Percentiles rank a stretch among this genome's conserved stretches.
phyloP scores from a whole-genome alignment of 2,329 filamentous ascomycete genomes.

The Aspergillus chevalieri region DNA sequence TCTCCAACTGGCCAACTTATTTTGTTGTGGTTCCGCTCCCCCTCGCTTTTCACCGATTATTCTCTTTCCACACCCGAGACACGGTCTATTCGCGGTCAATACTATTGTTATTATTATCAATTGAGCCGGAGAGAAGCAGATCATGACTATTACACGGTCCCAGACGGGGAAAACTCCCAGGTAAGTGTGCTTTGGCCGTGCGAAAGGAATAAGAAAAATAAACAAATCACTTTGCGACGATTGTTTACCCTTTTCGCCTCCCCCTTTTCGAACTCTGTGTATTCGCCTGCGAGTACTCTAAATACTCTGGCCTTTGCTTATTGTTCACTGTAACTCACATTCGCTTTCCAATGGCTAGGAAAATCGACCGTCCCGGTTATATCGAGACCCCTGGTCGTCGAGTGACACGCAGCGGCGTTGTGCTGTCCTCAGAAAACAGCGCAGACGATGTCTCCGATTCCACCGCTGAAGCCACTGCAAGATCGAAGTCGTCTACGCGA shows the following conservation, averaged over 20 bases:
- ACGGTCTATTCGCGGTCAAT: neutral
- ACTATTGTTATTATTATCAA: neutral
- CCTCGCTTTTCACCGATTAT: slow-evolving; percentile 5
- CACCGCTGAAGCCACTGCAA: slow-evolving; percentile 13
- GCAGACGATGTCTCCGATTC: slow-evolving; percentile 25
- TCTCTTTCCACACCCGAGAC: neutral
- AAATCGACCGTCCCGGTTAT: slow-evolving; percentile 46
- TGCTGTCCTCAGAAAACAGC: slow-evolving; percentile 24
- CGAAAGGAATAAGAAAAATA: neutral
- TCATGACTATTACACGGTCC: slow-evolving; percentile 46
- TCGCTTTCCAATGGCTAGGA: slow-evolving; percentile 34
- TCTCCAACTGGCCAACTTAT: neutral
- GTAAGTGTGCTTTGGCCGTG: slow-evolving; percentile 31
- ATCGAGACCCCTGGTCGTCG: slow-evolving; percentile 47
- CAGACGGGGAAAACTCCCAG: slow-evolving; percentile 48
- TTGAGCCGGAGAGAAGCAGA: slow-evolving; percentile 4
- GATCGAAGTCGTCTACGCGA: slow-evolving; percentile 22
- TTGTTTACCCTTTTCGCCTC: slow-evolving; percentile 9
- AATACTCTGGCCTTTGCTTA: neutral
- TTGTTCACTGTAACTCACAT: neutral
- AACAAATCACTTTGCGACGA: slow-evolving; percentile 2
- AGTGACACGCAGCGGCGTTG: slow-evolving; percentile 39
- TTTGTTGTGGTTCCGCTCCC: neutral
- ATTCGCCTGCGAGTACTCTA: neutral
- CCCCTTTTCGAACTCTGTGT: neutral